phyloP scores from a whole-genome alignment of 768 basidiomycete genomes.

The Russula ochroleuca region DNA sequence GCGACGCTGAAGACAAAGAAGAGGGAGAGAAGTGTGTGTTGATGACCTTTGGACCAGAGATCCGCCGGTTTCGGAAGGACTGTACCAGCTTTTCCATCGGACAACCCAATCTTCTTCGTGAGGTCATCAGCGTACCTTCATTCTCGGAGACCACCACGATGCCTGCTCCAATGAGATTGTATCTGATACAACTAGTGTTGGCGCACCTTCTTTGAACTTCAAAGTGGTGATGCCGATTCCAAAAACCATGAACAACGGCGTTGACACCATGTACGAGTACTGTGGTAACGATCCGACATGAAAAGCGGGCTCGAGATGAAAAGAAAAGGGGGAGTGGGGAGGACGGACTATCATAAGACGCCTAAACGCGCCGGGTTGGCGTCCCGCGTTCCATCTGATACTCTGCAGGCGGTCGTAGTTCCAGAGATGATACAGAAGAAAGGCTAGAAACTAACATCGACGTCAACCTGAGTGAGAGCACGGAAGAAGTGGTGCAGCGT shows the following conservation, averaged over 20 bases:
- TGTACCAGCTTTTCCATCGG: constrained; percentile 28
- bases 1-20: constrained; percentile 66
- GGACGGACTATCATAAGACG: constrained; percentile 81
- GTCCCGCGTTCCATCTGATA: constrained; percentile 66
- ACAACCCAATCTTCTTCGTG: neutral
- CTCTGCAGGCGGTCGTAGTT: constrained; percentile 73
- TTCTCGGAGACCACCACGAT: constrained; percentile 36
- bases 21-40: constrained; percentile 59
- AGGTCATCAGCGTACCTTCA: constrained; percentile 32
- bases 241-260: constrained; percentile 64
- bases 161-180: neutral
- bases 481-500: constrained; percentile 4
- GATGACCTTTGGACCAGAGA: constrained; percentile 45
- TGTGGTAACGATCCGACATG: constrained; percentile 33
- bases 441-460: constrained; percentile 52
- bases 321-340: neutral
- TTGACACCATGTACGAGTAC: constrained; percentile 74
- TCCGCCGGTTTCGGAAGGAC: constrained; percentile 56
- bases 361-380: constrained; percentile 82
- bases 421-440: constrained; percentile 75
- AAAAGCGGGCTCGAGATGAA: neutral
- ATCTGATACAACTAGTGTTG: neutral
- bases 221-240: constrained; percentile 55
- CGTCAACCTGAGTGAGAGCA: constrained; percentile 1
- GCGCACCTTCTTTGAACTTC: constrained; percentile 70